phyloP scores from a whole-genome alignment of 768 basidiomycete genomes.

The Boletus pseudopeckii region DNA sequence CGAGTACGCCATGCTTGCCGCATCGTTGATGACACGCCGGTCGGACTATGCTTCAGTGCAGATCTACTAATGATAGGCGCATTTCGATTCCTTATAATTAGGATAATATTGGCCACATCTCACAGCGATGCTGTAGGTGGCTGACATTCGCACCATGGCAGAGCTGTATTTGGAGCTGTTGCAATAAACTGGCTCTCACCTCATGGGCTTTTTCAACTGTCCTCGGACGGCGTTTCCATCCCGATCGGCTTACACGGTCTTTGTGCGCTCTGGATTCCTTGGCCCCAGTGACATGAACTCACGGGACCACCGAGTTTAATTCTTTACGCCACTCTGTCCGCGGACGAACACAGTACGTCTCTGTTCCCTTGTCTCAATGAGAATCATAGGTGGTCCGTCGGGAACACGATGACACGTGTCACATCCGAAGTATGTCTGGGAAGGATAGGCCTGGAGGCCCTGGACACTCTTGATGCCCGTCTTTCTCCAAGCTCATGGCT shows the following conservation, averaged over 20 bases:
- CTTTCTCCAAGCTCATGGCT: background rate
- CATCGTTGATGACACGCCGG: background rate
- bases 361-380: slow-evolving; percentile 1
- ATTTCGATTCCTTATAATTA: background rate
- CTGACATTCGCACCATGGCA: background rate
- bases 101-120: background rate
- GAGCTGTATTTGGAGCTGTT: background rate
- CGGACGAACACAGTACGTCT: slow-evolving; percentile 10
- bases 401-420: background rate
- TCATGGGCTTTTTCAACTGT: background rate
- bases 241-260: background rate
- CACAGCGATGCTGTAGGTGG: background rate
- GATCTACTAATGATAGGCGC: background rate
- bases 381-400: background rate
- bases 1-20: background rate
- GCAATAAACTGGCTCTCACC: background rate
- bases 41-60: background rate
- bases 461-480: background rate
- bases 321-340: slow-evolving; percentile 6
- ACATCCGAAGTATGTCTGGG: background rate
- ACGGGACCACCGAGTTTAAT: background rate
- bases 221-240: background rate
- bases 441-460: background rate
- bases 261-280: background rate
- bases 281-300: background rate